A percentile compares a stretch with the other conserved stretches of the same genome.
These are phyloP conservation scores for Boletus reticuloceps DNA, from an alignment of 768 basidiomycete genomes.

Conservation along the genomic window DNA sequence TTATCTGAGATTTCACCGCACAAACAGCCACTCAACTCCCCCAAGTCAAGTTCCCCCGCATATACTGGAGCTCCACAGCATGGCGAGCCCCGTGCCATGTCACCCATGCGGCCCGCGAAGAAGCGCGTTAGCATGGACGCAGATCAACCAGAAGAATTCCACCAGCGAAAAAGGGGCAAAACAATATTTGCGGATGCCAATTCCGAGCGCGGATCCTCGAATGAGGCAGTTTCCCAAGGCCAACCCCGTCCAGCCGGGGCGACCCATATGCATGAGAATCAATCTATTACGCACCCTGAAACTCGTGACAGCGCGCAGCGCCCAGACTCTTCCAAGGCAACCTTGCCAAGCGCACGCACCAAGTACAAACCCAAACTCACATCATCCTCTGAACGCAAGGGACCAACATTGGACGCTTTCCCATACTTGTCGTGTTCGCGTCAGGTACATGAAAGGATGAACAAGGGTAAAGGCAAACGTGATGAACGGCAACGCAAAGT, in stretches of 20 bases:
- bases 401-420: conserved; percentile 15
- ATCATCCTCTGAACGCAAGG: conserved; percentile 8
- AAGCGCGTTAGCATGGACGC: conserved; percentile 45
- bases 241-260: background rate
- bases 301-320: conserved; percentile 2
- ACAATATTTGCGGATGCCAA: conserved; percentile 8
- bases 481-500: conserved; percentile 3
- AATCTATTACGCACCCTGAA: conserved; percentile 1
- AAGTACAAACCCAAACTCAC: conserved; percentile 27
- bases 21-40: conserved; percentile 18
- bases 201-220: conserved; percentile 15
- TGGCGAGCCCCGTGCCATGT: conserved; percentile 23
- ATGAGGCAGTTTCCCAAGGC: conserved; percentile 12
- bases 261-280: conserved; percentile 9
- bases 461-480: conserved; percentile 11
- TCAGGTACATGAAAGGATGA: conserved; percentile 7
- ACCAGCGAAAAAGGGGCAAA: conserved; percentile 34
- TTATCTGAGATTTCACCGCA: conserved; percentile 52
- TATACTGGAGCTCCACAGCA: conserved; percentile 17
- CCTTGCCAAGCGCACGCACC: conserved; percentile 27
- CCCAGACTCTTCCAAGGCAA: conserved; percentile 4
- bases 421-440: conserved; percentile 19
- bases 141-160: conserved; percentile 19
- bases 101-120: conserved; percentile 41
- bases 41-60: conserved; percentile 5